Percentiles rank a stretch among this genome's conserved stretches.
These are phyloP conservation scores for Rhododendron henanense DNA, from an alignment of 148 eudicot genomes.

Conservation along the genomic window DNA sequence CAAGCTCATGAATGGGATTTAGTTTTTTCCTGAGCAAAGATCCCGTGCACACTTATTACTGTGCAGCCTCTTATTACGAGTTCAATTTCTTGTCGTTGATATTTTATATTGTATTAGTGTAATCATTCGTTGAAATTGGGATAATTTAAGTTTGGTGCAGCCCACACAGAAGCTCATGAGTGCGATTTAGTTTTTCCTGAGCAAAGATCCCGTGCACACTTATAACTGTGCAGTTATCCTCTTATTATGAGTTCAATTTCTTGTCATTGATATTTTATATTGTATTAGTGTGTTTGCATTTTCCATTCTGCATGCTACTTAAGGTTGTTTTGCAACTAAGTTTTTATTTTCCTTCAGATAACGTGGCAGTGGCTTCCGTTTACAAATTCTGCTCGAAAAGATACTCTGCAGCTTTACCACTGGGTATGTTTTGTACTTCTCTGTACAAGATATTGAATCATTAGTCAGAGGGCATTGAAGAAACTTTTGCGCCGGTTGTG, in stretches of 20 bases:
- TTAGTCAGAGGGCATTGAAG: background rate
- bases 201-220: background rate
- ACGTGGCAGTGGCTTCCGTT: constrained; percentile 98
- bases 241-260: background rate
- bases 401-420: constrained; percentile 10
- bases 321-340: background rate
- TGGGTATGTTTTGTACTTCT: constrained; percentile 7
- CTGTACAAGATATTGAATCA: background rate
- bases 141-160: background rate
- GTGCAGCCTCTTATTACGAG: background rate
- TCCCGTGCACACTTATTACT: background rate
- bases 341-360: constrained; percentile 38
- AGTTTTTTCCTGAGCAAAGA: background rate
- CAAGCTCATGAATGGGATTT: background rate
- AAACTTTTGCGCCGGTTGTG: background rate
- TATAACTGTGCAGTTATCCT: background rate
- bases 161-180: background rate
- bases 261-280: background rate
- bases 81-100: background rate
- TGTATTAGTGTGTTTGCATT: background rate
- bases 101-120: background rate
- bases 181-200: background rate
- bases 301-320: background rate
- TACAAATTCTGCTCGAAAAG: constrained; percentile 46
- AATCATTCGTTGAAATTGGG: background rate